Evolutionary conservation across 768 basidiomycete species (phyloP), one percentile per base, ranked within the genome.

Genomic region (Tylopilus sp.): DNA sequence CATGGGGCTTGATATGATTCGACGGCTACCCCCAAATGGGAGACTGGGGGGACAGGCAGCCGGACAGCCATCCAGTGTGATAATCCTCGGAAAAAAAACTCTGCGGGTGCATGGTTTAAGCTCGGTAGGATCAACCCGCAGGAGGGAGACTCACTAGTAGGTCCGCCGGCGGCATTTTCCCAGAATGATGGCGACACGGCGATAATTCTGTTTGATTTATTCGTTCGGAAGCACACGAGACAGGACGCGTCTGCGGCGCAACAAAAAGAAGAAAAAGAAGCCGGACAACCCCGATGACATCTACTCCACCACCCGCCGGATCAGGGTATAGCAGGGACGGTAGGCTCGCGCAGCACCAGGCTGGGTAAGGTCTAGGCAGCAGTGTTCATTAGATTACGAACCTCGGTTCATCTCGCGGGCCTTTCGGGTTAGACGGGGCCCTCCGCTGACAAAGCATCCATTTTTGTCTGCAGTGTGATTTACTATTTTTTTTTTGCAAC

Each of bases 221-320:
- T 35, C 33, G 33, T 35, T 17, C 33, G 33, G 15, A 12, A 35
- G 33, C 9, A 3, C 12, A 31, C 25, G 7, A 31, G 30, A 31
- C 30, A 31, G 30, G 30, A 12, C 30, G 31, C 31, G 4, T 33
- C 31, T 33, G 31, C 12, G 12, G 13, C 13, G 31, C 13, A 33
- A 33, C 11, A 6, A 1, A 3, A 1, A 2, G 13, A 33, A 33
- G 13, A 6, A 36, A 36, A n/a, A 36, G n/a, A 36, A 12, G 15
- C 57, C 31, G 57, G 40, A 3, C 13, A 23, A 23, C 20, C 47
- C 57, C 57, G 57, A 45, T 15, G 11, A 40, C 23, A 26, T 42
- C n/a, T 35, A 13, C 17, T 13, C 13, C 33, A 8, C 9, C 41
- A n/a, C n/a, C n/a, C n/a, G n/a, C 35, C 21, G 22, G 15, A 30